Evolutionary conservation across 768 basidiomycete genomes (phyloP).

Genomic region (Agaricus sinodeliciosus): DNA sequence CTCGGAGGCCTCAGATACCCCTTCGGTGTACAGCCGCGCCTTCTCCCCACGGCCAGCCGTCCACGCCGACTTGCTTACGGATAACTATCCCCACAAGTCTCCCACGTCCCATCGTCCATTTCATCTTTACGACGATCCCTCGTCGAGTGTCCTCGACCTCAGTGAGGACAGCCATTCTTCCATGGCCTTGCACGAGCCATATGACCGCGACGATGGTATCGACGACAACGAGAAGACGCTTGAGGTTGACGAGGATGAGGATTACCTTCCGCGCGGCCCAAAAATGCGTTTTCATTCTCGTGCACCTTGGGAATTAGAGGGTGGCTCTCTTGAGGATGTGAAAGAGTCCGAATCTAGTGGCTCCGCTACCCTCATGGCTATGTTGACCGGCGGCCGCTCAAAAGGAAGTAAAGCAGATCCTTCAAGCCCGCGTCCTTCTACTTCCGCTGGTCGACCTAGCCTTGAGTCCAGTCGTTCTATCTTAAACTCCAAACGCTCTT

Average conservation of each 20-base stretch:
- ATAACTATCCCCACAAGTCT: slow-evolving; percentile 14
- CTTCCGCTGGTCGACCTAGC: slow-evolving; percentile 46
- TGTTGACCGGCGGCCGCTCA: slow-evolving; percentile 15
- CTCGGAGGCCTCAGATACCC: slow-evolving; percentile 58
- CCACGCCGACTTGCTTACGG: slow-evolving; percentile 22
- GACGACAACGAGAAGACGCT: slow-evolving; percentile 14
- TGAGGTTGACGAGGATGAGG: slow-evolving; percentile 34
- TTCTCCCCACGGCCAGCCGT: slow-evolving; percentile 42
- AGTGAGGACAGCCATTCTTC: slow-evolving; percentile 45
- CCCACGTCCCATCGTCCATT: slow-evolving; percentile 23
- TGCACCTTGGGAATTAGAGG: slow-evolving; percentile 76
- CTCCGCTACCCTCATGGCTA: slow-evolving; percentile 21
- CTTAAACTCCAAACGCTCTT: slow-evolving; percentile 45
- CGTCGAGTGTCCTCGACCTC: slow-evolving; percentile 49
- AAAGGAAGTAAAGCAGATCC: slow-evolving; percentile 36
- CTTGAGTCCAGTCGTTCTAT: slow-evolving; percentile 54
- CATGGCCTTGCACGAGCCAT: slow-evolving; percentile 20
- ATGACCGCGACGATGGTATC: slow-evolving; percentile 21
- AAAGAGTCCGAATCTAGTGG: slow-evolving; percentile 35
- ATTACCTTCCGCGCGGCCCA: slow-evolving; percentile 55
- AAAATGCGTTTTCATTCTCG: slow-evolving; percentile 78
- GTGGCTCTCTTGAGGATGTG: slow-evolving; percentile 36
- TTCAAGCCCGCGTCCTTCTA: slow-evolving; percentile 36
- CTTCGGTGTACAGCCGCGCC: slow-evolving; percentile 60
- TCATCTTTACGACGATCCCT: slow-evolving; percentile 37